Conservation (phyloP, 257 asterid species). For the Primulina tabacum region DNA sequence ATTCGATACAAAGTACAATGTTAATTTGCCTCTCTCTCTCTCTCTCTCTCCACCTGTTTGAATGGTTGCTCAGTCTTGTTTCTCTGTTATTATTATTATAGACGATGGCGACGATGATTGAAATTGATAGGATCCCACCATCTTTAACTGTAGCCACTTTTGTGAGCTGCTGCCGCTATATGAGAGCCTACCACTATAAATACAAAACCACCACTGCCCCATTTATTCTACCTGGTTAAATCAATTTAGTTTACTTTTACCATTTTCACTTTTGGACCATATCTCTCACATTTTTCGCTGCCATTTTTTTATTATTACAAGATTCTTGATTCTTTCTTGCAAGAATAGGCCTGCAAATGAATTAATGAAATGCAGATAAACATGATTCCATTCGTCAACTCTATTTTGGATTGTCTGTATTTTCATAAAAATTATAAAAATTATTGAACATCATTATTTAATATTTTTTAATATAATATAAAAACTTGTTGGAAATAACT, state of each 20-base stretch:
- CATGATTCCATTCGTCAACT: no score
- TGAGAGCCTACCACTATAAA: constrained; percentile 20
- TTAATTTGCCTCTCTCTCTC: not conserved
- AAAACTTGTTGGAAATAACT: no score
- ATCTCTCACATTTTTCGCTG: constrained; percentile 15
- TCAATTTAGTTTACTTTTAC: constrained; percentile 13
- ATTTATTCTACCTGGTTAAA: not conserved
- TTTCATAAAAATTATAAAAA: no score
- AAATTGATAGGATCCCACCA: constrained; percentile 30
- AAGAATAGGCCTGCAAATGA: constrained; percentile 5
- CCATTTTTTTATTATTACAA: not conserved
- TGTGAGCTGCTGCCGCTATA: constrained; percentile 27
- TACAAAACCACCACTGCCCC: constrained; percentile 23
- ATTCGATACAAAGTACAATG: not conserved
- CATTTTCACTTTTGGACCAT: constrained; percentile 7
- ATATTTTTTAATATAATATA: no score
- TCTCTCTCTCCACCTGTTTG: not conserved
- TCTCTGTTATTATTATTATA: no score
- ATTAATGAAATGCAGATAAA: not conserved
- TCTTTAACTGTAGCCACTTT: constrained; percentile 30
- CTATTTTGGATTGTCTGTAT: no score
- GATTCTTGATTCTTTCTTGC: constrained; percentile 1
- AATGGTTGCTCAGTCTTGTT: constrained; percentile 11
- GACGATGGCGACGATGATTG: constrained; percentile 26
- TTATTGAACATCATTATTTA: no score